Evolutionary conservation across 352 stramenopile genomes (phyloP).

Genomic region (Phytophthora sojae): DNA sequence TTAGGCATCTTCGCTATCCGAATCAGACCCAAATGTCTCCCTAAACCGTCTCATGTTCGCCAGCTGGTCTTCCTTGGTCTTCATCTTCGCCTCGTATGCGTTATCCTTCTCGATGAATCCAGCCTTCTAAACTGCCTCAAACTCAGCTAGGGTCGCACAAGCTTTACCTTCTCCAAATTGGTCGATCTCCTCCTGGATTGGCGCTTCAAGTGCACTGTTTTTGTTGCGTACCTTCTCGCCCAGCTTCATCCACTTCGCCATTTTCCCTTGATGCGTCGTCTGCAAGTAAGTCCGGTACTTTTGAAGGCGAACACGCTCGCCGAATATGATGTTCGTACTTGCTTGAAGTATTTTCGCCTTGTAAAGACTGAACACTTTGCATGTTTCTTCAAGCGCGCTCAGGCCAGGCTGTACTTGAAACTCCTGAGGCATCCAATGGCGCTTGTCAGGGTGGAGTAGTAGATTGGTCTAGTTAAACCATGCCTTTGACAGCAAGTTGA

Average conservation of each 20-base stretch:
- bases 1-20: slow-evolving; percentile 9
- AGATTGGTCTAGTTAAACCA: too few relatives aligned
- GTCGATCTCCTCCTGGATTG: slow-evolving; percentile 9
- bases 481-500: too few relatives aligned
- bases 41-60: neutral
- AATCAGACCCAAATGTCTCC: slow-evolving; percentile 5
- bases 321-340: too few relatives aligned
- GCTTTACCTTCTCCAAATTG: slow-evolving; percentile 2
- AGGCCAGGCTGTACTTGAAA: too few relatives aligned
- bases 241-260: neutral
- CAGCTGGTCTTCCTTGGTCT: neutral
- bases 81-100: slow-evolving; percentile 1
- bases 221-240: neutral
- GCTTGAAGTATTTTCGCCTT: too few relatives aligned
- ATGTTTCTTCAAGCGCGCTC: too few relatives aligned
- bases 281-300: neutral
- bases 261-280: neutral
- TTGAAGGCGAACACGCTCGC: neutral
- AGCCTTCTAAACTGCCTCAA: neutral
- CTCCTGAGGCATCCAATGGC: too few relatives aligned
- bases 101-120: slow-evolving; percentile 13
- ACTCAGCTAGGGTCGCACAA: slow-evolving; percentile 4
- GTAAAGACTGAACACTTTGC: too few relatives aligned
- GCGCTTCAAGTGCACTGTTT: neutral
- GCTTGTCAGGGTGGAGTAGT: too few relatives aligned